Evolutionary conservation across 2,329 filamentous ascomycete species (phyloP).

Genomic region (Fusarium drepaniforme): DNA sequence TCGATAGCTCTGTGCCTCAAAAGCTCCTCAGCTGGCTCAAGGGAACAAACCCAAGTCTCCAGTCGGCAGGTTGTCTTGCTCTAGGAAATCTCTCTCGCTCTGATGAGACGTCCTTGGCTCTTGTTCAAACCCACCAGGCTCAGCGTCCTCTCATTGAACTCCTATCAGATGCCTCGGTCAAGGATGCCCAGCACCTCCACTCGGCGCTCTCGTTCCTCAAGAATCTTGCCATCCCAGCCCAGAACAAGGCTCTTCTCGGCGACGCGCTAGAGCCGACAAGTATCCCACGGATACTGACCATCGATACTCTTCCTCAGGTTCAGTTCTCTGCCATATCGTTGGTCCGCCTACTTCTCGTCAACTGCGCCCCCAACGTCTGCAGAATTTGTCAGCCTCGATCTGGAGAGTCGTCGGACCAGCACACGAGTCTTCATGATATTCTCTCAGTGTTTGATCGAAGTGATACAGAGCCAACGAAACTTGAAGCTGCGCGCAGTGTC

Average conservation of each 20-base stretch:
- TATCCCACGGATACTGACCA: slow-evolving; percentile 66
- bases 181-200: slow-evolving; percentile 66
- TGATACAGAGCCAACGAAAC: slow-evolving; percentile 65
- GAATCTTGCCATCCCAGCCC: slow-evolving; percentile 70
- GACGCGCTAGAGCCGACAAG: slow-evolving; percentile 58
- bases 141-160: slow-evolving; percentile 60
- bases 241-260: slow-evolving; percentile 66
- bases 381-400: slow-evolving; percentile 59
- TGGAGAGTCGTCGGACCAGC: slow-evolving; percentile 34
- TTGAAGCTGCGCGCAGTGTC: slow-evolving; percentile 69
- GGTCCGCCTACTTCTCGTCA: slow-evolving; percentile 66
- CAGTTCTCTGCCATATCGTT: slow-evolving; percentile 72
- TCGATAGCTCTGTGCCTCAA: slow-evolving; percentile 56
- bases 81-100: slow-evolving; percentile 73
- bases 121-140: slow-evolving; percentile 58
- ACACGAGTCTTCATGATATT: slow-evolving; percentile 53
- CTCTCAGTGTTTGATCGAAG: slow-evolving; percentile 53
- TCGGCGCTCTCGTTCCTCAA: slow-evolving; percentile 71
- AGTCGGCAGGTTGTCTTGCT: slow-evolving; percentile 69
- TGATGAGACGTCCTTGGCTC: slow-evolving; percentile 63
- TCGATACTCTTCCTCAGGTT: slow-evolving; percentile 65
- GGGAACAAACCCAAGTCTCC: slow-evolving; percentile 57
- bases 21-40: slow-evolving; percentile 63
- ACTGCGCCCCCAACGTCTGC: slow-evolving; percentile 64
- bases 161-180: slow-evolving; percentile 55